phyloP scores from a whole-genome alignment of 1,284 basidiomycete species.

The Gymnopus androsaceus region DNA sequence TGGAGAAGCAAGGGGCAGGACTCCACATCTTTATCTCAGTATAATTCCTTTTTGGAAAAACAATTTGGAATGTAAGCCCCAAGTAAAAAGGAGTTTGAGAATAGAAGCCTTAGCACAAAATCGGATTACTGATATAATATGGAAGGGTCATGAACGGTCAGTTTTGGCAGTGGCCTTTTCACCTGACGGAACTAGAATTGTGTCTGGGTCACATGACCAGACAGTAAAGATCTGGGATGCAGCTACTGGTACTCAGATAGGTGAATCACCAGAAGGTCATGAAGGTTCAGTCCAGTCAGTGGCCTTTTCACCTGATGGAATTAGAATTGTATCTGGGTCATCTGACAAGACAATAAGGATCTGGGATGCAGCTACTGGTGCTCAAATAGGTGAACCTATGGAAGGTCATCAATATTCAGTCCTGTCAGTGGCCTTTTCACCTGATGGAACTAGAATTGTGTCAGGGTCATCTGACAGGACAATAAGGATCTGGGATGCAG shows the following conservation, averaged over 20 bases:
- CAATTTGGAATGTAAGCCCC: not conserved
- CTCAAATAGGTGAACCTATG: too few species aligned
- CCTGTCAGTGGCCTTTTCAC: too few species aligned
- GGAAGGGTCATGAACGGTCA: slow-evolving; percentile 9
- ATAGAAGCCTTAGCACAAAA: slow-evolving; percentile 18
- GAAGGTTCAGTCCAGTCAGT: slow-evolving; percentile 2
- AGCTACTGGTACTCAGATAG: slow-evolving; percentile 9
- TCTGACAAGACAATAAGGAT: too few species aligned
- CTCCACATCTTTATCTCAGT: slow-evolving; percentile 8
- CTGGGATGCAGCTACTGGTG: too few species aligned
- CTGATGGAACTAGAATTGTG: too few species aligned
- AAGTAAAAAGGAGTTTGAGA: not conserved
- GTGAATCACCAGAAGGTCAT: slow-evolving; percentile 15
- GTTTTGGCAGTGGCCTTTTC: slow-evolving; percentile 26
- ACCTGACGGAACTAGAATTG: slow-evolving; percentile 21
- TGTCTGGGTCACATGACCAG: slow-evolving; percentile 24
- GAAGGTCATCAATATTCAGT: too few species aligned
- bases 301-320: too few species aligned
- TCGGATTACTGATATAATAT: slow-evolving; percentile 11
- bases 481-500: too few species aligned
- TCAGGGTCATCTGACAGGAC: too few species aligned
- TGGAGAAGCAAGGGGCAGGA: not conserved
- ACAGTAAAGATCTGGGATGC: slow-evolving; percentile 25
- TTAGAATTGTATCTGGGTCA: too few species aligned
- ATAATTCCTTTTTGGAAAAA: slow-evolving; percentile 1